Base-by-base conservation (phyloP, 2,329 filamentous ascomycete genomes). In the Sporothrix curviconia region DNA sequence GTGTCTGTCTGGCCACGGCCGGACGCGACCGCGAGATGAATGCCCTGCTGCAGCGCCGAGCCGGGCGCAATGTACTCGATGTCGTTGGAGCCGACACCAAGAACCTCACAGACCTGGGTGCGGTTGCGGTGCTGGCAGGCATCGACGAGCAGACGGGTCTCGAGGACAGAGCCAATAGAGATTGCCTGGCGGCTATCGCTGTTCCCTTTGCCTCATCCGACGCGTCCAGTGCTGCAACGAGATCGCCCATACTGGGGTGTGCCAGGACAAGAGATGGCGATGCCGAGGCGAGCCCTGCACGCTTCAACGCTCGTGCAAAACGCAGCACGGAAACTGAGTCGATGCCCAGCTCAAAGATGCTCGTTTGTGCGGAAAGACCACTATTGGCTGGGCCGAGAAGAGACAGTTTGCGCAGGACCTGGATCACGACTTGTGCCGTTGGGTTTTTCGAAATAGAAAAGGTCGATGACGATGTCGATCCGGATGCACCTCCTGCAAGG, bases 271-370 rank as follows among this genome's bases (percentile, higher is more conserved):
- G 63, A 0, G 87, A 83, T 1, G 89, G 80, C 7, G 81, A 83
- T 0, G 83, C 84, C n/a, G 77, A 84, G 14, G 76, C 72, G 54
- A 91, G 81, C 0, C 89, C 89, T 2, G 74, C 74, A 3, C 78
- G 74, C 63, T 83, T 88, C 14, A 96, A 73, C 12, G 77, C 69
- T 5, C 79, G 77, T 0, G 87, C 79, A 30, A 96, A 78, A 7
- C 83, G 79, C 46, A 95, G 84, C 0, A 86, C 88, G 0, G 89
- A 90, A 15, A 96, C 90, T 0, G 92, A 96, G 65, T 96, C 92
- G 24, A 96, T 77, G 0, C 92, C 92, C 1, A 95, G 75, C 62
- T 95, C 90, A 64, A 94, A 95, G 17, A 96, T 81, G 59, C 84
- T 95, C 0, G 84, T 83, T 0, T 72, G 74, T 2, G 78, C 72